These are phyloP conservation scores for Stephania cephalantha DNA, from an alignment of 164 flowering plant species.

Conservation along the genomic window DNA sequence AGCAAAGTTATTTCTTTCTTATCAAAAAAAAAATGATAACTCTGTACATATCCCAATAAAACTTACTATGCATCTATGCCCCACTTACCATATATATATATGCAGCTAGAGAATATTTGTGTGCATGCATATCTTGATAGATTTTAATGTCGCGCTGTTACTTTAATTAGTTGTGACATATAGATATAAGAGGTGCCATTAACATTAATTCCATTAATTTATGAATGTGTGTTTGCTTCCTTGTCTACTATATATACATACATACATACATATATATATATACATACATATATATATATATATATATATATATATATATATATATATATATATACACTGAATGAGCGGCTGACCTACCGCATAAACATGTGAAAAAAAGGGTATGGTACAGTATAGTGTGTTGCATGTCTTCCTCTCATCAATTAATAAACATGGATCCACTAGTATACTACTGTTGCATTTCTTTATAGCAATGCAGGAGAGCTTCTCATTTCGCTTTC, in stretches of 20 bases:
- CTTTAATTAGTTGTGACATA: too few relatives aligned
- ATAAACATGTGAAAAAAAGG: not conserved
- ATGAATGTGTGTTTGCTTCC: not conserved
- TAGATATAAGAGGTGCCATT: too few relatives aligned
- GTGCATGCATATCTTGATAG: too few relatives aligned
- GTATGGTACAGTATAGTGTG: not conserved
- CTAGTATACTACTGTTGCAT: not conserved
- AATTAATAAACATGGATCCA: not conserved
- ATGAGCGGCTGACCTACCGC: not conserved
- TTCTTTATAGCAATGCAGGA: not conserved
- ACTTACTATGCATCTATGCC: too few relatives aligned
- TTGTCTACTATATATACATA: not conserved
- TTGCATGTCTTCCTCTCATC: not conserved
- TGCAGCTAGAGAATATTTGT: too few relatives aligned
- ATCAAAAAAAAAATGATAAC: too few relatives aligned
- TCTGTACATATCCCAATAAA: too few relatives aligned
- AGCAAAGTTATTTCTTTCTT: too few relatives aligned
- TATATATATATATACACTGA: not conserved
- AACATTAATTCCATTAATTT: not conserved
- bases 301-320: not conserved
- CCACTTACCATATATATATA: too few relatives aligned
- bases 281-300: too few relatives aligned
- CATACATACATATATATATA: too few relatives aligned
- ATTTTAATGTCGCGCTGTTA: too few relatives aligned
- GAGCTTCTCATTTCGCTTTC: not conserved